Evolutionary conservation across 2,329 filamentous ascomycete genomes (phyloP), one percentile per base, ranked within the genome.

Genomic region (Trichoderma guizhouense): DNA sequence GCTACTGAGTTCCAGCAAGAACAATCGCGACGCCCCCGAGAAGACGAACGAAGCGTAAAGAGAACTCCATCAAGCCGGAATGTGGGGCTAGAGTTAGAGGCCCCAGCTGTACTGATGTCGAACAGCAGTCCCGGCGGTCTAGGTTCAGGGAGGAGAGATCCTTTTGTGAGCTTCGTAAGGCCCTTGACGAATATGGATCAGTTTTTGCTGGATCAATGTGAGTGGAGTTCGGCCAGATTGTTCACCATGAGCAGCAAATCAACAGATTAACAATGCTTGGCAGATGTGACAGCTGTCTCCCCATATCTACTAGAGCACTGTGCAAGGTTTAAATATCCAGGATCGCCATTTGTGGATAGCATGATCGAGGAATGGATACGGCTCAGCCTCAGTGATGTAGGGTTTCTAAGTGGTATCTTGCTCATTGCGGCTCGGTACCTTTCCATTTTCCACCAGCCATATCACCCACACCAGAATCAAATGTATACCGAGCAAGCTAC

Each of bases 11-110:
- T 12, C 9, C 43, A 51, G 5, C 18, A 51, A 21, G n/a, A 21
- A 4, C 43, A 21, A 51, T n/a, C 2, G 21, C 7, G n/a, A 9
- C 2, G 12, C 2, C 5, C n/a, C 1, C 43, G 0, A 2, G n/a
- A 51, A 51, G 43, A 21, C n/a, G n/a, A 51, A n/a, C 43, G 2
- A 51, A 51, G n/a, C 3, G 5, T 51, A 51, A 51, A 21, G n/a
- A 12, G 21, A 12, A 11, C 43, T 3, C 43, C n/a, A 51, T 7
- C 9, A 51, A 21, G 43, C 21, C 1, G 2, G n/a, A n/a, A 3
- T 5, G 43, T 51, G 18, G n/a, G 15, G n/a, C 43, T 51, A 21
- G 43, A 51, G 0, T 12, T 3, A 9, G n/a, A 21, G n/a, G 6
- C 2, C 0, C 8, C n/a, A 0, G 43, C n/a, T n/a, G 43, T 51